Percentiles rank a stretch among this genome's conserved stretches.
phyloP scores from a whole-genome alignment of 1,284 basidiomycete species.

The Apiotrichum laibachii region DNA sequence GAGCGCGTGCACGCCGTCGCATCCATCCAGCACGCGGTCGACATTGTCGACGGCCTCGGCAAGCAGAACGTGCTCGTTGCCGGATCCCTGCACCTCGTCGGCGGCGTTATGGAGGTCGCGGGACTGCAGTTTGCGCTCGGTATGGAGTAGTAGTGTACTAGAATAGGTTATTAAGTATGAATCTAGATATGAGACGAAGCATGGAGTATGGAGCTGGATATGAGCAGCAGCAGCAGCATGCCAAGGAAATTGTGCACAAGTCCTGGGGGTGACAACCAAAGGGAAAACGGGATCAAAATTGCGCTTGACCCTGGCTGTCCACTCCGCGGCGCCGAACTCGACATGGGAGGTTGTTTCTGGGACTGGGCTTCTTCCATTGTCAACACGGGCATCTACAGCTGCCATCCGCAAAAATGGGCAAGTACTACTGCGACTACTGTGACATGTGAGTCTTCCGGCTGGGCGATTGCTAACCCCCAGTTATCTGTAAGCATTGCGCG shows the following conservation, averaged over 20 bases:
- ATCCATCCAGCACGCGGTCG: conserved; percentile 84
- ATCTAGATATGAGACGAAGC: not conserved
- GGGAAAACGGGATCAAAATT: not conserved
- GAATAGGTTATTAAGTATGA: not conserved
- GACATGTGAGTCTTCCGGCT: not conserved
- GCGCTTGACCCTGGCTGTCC: not conserved
- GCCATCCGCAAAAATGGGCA: conserved; percentile 34
- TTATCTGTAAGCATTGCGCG: conserved; percentile 51
- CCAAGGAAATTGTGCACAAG: not conserved
- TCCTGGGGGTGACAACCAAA: not conserved
- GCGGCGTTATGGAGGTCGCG: conserved; percentile 88
- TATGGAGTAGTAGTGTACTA: conserved; percentile 43
- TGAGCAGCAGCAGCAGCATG: not conserved
- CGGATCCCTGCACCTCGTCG: conserved; percentile 91
- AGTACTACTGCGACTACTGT: conserved; percentile 61
- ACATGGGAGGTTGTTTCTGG: not conserved
- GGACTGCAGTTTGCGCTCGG: conserved; percentile 60
- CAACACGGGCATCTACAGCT: conserved; percentile 1
- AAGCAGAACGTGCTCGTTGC: conserved; percentile 68
- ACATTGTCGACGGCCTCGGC: conserved; percentile 55
- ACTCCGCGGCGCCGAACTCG: not conserved
- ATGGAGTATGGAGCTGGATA: not conserved
- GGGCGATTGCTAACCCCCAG: conserved; percentile 48
- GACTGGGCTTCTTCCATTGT: not conserved
- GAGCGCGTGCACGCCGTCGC: conserved; percentile 72